Evolutionary conservation across 2,329 filamentous ascomycete species (phyloP).

Genomic region (Apiospora marii): DNA sequence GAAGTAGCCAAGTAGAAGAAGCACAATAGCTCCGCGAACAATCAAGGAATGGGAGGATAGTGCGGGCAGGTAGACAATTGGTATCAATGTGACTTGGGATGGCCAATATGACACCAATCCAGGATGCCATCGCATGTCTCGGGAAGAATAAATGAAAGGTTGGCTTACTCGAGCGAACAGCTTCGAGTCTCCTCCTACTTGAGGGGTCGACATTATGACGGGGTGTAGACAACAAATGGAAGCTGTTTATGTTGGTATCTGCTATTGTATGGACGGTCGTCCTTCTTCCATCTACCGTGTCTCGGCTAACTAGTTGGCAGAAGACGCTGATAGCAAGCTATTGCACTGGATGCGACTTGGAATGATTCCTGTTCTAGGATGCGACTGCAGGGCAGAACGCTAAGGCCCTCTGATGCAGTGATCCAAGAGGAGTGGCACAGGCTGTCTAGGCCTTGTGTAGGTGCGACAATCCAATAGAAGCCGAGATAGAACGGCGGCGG

Average conservation of each 20-base stretch:
- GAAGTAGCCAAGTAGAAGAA: neutral
- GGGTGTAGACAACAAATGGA: neutral
- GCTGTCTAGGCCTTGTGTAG: slow-evolving; percentile 1
- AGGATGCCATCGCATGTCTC: slow-evolving; percentile 22
- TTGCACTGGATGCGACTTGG: neutral
- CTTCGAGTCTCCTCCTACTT: slow-evolving; percentile 92
- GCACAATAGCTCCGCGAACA: neutral
- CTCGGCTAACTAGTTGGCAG: slow-evolving; percentile 33
- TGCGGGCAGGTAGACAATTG: neutral
- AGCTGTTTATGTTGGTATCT: neutral
- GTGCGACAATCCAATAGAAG: slow-evolving; percentile 39
- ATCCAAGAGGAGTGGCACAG: slow-evolving; percentile 9
- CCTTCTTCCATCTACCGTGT: slow-evolving; percentile 32
- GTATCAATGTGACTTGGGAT: slow-evolving; percentile 6
- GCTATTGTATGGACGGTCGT: neutral
- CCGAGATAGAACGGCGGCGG: slow-evolving; percentile 28
- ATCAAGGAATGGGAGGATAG: neutral
- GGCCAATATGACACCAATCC: slow-evolving; percentile 18
- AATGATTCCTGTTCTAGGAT: slow-evolving; percentile 5
- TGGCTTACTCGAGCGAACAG: slow-evolving; percentile 91
- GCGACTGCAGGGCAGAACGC: neutral
- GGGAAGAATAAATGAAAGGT: slow-evolving; percentile 30
- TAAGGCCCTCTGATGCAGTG: slow-evolving; percentile 22
- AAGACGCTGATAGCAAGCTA: slow-evolving; percentile 26
- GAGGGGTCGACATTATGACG: slow-evolving; percentile 61